These are phyloP conservation scores for Scheffersomyces segobiensis DNA, from an alignment of 1,139 yeast species.

Conservation along the genomic window DNA sequence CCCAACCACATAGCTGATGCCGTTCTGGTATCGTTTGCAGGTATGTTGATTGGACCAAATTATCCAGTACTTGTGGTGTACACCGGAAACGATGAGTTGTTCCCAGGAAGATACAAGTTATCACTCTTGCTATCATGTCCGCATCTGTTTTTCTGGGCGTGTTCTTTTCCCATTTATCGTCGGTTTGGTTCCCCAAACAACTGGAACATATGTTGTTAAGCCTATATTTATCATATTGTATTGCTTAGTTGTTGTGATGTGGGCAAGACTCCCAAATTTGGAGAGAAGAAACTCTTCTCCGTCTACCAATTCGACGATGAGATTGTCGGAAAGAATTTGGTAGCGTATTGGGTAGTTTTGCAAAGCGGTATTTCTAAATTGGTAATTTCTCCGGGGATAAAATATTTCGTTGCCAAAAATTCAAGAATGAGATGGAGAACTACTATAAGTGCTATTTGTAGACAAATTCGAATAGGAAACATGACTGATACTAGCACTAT, in stretches of 20 bases:
- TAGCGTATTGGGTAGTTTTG: conserved; percentile 12
- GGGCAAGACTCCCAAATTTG: conserved; percentile 46
- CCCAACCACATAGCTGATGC: conserved; percentile 42
- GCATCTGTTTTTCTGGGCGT: conserved; percentile 60
- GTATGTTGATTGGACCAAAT: conserved; percentile 51
- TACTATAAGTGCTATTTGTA: neutral
- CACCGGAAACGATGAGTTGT: conserved; percentile 34
- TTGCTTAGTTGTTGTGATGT: conserved; percentile 32
- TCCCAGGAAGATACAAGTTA: conserved; percentile 52
- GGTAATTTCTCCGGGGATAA: neutral
- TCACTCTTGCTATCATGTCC: conserved; percentile 51
- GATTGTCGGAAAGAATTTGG: conserved; percentile 7
- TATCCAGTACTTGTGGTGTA: conserved; percentile 52
- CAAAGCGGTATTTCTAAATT: neutral
- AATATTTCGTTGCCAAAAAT: neutral
- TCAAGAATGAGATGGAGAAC: neutral
- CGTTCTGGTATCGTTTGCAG: conserved; percentile 44
- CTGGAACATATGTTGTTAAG: conserved; percentile 53
- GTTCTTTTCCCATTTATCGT: conserved; percentile 56
- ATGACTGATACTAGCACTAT: neutral
- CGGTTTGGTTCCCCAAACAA: conserved; percentile 47
- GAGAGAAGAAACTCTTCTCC: neutral
- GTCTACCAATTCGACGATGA: neutral
- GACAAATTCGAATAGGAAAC: neutral
- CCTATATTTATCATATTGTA: conserved; percentile 47